phyloP scores from a whole-genome alignment of 78 protist species.

The Neovahlkampfia damariscottae region DNA sequence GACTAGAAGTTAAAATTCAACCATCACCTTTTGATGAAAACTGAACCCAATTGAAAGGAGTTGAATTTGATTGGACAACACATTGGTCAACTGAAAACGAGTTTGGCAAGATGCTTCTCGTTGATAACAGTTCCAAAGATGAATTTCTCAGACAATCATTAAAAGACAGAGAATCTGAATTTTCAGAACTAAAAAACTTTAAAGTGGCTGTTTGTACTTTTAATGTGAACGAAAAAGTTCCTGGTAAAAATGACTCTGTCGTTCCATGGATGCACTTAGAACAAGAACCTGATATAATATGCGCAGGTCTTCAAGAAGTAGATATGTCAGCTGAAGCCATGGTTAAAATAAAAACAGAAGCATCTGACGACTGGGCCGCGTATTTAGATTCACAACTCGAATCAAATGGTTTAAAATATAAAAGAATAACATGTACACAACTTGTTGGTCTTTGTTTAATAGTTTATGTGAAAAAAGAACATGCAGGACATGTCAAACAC shows the following conservation, averaged over 20 bases:
- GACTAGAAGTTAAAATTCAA: too few species aligned
- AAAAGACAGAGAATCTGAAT: not conserved
- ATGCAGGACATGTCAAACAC: not conserved
- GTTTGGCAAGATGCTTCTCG: too few species aligned
- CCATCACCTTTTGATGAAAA: too few species aligned
- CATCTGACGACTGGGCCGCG: conserved; percentile 2
- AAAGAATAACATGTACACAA: not conserved
- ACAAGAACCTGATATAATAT: conserved; percentile 2
- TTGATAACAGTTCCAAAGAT: not conserved
- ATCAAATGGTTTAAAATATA: too few species aligned
- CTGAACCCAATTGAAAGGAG: too few species aligned
- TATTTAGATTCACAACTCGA: not conserved
- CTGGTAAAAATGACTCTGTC: not conserved
- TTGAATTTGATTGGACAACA: too few species aligned
- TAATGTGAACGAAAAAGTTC: not conserved
- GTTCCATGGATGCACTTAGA: not conserved
- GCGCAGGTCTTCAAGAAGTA: conserved; percentile 26
- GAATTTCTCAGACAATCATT: not conserved
- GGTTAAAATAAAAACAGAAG: conserved; percentile 12
- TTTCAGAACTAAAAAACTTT: not conserved
- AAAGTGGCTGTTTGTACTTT: not conserved
- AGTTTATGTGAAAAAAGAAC: not conserved
- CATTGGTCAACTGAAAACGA: too few species aligned
- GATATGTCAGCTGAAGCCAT: conserved; percentile 25
- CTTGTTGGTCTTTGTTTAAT: not conserved